Conservation (phyloP, 768 basidiomycete species). For the Rhodotorula taiwanensis region DNA sequence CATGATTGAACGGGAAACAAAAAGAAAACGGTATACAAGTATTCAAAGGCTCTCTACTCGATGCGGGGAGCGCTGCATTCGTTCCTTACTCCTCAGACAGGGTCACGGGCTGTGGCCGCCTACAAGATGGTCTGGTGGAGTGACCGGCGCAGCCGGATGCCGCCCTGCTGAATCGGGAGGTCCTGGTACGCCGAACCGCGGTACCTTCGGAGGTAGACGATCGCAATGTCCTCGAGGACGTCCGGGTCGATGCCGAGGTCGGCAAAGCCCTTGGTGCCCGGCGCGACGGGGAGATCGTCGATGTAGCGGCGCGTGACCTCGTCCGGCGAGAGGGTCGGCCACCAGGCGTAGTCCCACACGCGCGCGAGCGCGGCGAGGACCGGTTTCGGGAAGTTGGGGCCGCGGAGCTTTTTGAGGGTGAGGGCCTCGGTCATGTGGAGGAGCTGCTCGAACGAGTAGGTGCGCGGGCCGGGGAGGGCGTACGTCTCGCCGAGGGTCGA, state of each 20-base stretch:
- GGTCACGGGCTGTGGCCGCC: too few relatives aligned
- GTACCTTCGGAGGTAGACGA: constrained; percentile 82
- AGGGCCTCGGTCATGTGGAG: constrained; percentile 61
- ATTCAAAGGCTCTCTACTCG: too few relatives aligned
- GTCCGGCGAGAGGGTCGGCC: constrained; percentile 85
- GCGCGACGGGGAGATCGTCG: constrained; percentile 59
- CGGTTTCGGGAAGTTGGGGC: constrained; percentile 70
- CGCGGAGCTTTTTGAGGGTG: constrained; percentile 63
- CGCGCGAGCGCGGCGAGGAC: constrained; percentile 61
- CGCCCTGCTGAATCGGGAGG: constrained; percentile 44
- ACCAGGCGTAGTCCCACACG: constrained; percentile 65
- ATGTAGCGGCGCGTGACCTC: constrained; percentile 82
- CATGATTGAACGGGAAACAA: too few relatives aligned
- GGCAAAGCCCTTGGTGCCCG: constrained; percentile 50
- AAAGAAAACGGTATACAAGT: too few relatives aligned
- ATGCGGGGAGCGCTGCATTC: too few relatives aligned
- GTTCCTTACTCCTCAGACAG: too few relatives aligned
- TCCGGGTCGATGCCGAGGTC: constrained; percentile 71
- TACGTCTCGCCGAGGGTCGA: constrained; percentile 55
- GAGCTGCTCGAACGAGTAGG: constrained; percentile 63
- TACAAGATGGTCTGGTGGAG: constrained; percentile 37
- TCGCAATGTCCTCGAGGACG: constrained; percentile 78
- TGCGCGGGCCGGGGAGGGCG: constrained; percentile 80
- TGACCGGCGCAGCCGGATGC: constrained; percentile 39
- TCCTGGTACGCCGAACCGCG: constrained; percentile 58